Base-by-base conservation (phyloP, 192 early-diverging fungal genomes). In the Entomortierella lignicola region DNA sequence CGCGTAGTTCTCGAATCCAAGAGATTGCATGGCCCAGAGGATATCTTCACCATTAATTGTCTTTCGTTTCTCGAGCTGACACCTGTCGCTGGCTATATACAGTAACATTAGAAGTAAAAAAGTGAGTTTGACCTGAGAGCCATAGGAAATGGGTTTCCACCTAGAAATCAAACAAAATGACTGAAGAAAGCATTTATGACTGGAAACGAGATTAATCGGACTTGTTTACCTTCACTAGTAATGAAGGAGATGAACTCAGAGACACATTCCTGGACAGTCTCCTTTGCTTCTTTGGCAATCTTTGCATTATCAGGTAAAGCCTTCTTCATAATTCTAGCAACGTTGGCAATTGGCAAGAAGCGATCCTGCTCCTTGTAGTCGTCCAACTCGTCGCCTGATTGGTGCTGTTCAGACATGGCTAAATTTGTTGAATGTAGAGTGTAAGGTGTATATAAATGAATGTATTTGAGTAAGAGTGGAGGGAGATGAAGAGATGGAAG, bases 41-140 rank as follows among this genome's bases (percentile, higher is more conserved):
- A 99, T 96, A 81, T 99, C 98, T 69, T 99, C 98, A 23, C 97
- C 97, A 71, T 94, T 98, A 77, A 99, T 95, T 2, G 97, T 98
- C 80, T 99, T 99, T 64, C 98, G 87, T 85, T 97, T 97, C 81
- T 99, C 98, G 58, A 92, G 85, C 63, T 91, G 88, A 75, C 97
- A 98, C 50, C 96, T 91, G 69, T 99, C 98, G 74, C 91, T 93
- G 12, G 98, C 98, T 91, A 51, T 21, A 20, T 12, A 47, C 2
- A 47, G 2, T 47, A 47, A 20, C 44, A 15, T 47, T 47, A 47
- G 20, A 42, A 25, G 7, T 6, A 31, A 30, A 57, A 8, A 7
- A 32, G 34, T 32, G 55, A 57, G 55, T 37, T n/a, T 57, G n/a
- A n/a, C n/a, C n/a, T n/a, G n/a, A n/a, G n/a, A n/a, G n/a, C n/a